These are phyloP conservation scores for Mycena venus DNA, from an alignment of 768 basidiomycete species.

Conservation along the genomic window DNA sequence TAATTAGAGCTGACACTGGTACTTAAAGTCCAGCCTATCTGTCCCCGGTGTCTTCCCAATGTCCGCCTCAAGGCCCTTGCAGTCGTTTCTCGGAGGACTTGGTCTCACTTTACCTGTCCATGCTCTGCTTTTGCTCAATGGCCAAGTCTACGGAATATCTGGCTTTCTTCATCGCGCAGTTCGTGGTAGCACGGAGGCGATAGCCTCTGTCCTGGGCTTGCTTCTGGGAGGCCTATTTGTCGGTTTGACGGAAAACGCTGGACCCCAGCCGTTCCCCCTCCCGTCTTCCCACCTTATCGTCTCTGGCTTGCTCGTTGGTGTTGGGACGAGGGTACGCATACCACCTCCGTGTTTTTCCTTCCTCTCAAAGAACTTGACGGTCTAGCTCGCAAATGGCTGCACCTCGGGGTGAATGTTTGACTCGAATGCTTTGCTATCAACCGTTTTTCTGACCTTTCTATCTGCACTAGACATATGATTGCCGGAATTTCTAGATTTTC, in stretches of 20 bases:
- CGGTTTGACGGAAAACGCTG: slow-evolving; percentile 54
- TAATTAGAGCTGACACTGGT: not conserved
- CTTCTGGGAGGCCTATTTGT: slow-evolving; percentile 62
- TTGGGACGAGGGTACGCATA: slow-evolving; percentile 65
- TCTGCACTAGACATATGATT: slow-evolving; percentile 68
- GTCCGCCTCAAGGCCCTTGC: slow-evolving; percentile 30
- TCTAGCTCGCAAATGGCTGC: slow-evolving; percentile 71
- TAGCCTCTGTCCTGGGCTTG: slow-evolving; percentile 59
- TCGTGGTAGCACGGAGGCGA: slow-evolving; percentile 58
- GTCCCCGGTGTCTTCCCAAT: not conserved
- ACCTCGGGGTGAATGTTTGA: slow-evolving; percentile 67
- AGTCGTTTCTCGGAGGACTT: slow-evolving; percentile 69
- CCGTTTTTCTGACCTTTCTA: not conserved
- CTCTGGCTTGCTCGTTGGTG: slow-evolving; percentile 69
- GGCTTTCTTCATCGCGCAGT: slow-evolving; percentile 69
- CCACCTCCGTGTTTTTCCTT: too few relatives aligned
- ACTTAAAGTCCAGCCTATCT: not conserved
- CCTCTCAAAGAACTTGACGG: slow-evolving; percentile 14
- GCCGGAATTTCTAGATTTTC: slow-evolving; percentile 71
- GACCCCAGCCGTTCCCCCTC: slow-evolving; percentile 42
- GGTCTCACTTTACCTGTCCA: slow-evolving; percentile 66
- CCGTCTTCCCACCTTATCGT: slow-evolving; percentile 49
- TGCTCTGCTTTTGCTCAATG: slow-evolving; percentile 65
- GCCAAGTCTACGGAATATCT: slow-evolving; percentile 71
- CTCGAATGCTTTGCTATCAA: not conserved